phyloP scores from a whole-genome alignment of 176 grass and related monocot genomes.

The Carex cristatella region DNA sequence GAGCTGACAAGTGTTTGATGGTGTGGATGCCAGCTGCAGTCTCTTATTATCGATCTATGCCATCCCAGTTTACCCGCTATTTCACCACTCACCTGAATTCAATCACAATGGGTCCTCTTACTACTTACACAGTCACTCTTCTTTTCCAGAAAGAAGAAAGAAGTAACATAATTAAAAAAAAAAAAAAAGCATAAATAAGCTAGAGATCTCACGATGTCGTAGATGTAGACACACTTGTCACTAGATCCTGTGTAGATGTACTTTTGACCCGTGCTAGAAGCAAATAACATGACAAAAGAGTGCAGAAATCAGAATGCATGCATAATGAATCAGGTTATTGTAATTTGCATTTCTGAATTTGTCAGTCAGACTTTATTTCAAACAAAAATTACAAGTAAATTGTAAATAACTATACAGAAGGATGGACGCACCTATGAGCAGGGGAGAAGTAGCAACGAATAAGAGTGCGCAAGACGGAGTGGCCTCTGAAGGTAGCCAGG shows the following conservation, averaged over 20 bases:
- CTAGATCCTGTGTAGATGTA: slow-evolving; percentile 96
- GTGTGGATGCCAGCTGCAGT: slow-evolving; percentile 86
- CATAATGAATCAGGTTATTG: not conserved
- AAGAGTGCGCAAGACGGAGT: slow-evolving; percentile 77
- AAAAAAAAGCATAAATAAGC: not conserved
- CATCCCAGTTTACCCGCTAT: slow-evolving; percentile 44
- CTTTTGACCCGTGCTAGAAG: slow-evolving; percentile 79
- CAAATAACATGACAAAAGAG: not conserved
- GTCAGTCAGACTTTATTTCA: not conserved
- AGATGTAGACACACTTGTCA: slow-evolving; percentile 68
- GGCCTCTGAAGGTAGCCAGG: slow-evolving; percentile 84
- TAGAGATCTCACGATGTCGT: slow-evolving; percentile 66
- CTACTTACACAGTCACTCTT: not conserved
- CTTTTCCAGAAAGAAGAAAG: slow-evolving; percentile 12
- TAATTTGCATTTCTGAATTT: not conserved
- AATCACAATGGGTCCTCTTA: not conserved
- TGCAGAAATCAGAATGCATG: not conserved
- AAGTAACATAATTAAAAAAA: not conserved
- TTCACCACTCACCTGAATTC: slow-evolving; percentile 47
- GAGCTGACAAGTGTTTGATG: slow-evolving; percentile 57
- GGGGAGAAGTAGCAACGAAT: slow-evolving; percentile 97
- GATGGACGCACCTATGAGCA: slow-evolving; percentile 41
- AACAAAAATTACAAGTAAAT: not conserved
- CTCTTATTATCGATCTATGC: slow-evolving; percentile 66
- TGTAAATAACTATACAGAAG: not conserved